Conservation (phyloP, 768 basidiomycete genomes). For the Pholiota molesta region DNA sequence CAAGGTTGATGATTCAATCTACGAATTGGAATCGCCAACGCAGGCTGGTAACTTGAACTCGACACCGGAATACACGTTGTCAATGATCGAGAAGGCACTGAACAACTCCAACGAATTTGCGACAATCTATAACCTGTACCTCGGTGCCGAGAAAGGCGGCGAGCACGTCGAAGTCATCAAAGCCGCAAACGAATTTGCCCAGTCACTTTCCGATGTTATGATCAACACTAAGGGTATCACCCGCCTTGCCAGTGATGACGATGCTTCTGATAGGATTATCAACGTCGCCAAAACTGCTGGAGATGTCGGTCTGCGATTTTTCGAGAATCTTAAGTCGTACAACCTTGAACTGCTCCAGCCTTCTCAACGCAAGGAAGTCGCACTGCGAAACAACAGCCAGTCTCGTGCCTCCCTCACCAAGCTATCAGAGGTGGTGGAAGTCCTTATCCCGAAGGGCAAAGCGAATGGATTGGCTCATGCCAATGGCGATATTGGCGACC, state of each 20-base stretch:
- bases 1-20: slow-evolving; percentile 96
- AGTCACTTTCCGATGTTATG: slow-evolving; percentile 89
- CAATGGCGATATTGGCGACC: slow-evolving; percentile 93
- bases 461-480: slow-evolving; percentile 68
- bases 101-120: slow-evolving; percentile 97
- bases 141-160: slow-evolving; percentile 85
- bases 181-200: slow-evolving; percentile 94
- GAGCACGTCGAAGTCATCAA: slow-evolving; percentile 99
- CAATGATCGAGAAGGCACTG: slow-evolving; percentile 96
- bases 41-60: slow-evolving; percentile 94
- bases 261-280: slow-evolving; percentile 89
- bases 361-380: slow-evolving; percentile 79
- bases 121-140: slow-evolving; percentile 88
- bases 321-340: slow-evolving; percentile 96
- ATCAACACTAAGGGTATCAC: slow-evolving; percentile 96
- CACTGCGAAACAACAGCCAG: slow-evolving; percentile 89
- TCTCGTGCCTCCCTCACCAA: slow-evolving; percentile 79
- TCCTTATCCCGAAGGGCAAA: slow-evolving; percentile 83
- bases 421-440: slow-evolving; percentile 87
- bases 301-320: slow-evolving; percentile 87
- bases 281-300: slow-evolving; percentile 83
- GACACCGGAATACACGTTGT: slow-evolving; percentile 97
- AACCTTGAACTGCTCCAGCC: slow-evolving; percentile 83
- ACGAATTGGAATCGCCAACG: slow-evolving; percentile 95
- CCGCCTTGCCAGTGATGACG: slow-evolving; percentile 87